Conservation (phyloP, 352 stramenopile genomes). For the Phytophthora pluvialis region DNA sequence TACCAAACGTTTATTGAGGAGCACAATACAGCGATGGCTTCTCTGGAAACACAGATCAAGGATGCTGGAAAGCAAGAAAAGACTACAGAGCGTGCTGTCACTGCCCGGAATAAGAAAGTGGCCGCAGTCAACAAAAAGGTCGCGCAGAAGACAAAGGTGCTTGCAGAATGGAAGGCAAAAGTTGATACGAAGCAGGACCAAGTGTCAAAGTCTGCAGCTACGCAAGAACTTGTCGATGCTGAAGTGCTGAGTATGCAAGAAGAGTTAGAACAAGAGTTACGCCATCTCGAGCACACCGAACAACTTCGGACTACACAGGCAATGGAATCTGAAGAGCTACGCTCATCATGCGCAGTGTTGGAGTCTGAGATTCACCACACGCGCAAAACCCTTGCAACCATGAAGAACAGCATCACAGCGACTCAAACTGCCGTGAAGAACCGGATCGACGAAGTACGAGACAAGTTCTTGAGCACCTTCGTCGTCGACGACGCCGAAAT, state of each 20-base stretch:
- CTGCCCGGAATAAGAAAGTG: constrained; percentile 31
- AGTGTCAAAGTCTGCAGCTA: constrained; percentile 25
- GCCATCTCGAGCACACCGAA: constrained; percentile 9
- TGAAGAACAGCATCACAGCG: constrained; percentile 18
- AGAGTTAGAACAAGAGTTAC: constrained; percentile 20
- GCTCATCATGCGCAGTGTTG: constrained; percentile 25
- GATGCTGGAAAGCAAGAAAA: constrained; percentile 31
- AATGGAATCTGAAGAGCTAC: constrained; percentile 30
- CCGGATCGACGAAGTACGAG: constrained; percentile 38
- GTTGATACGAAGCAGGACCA: constrained; percentile 24
- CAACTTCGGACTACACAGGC: constrained; percentile 16
- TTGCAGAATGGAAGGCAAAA: constrained; percentile 30
- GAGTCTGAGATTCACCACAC: constrained; percentile 29
- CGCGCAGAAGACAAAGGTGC: constrained; percentile 24
- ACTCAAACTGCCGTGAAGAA: constrained; percentile 43
- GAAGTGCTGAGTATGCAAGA: constrained; percentile 24
- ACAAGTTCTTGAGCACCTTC: constrained; percentile 41
- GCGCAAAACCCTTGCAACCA: constrained; percentile 3
- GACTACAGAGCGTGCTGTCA: constrained; percentile 28
- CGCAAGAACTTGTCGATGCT: constrained; percentile 28
- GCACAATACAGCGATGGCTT: constrained; percentile 25
- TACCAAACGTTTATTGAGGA: constrained; percentile 19
- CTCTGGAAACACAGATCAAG: constrained; percentile 33
- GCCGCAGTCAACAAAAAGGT: constrained; percentile 30
- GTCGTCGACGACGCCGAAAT: constrained; percentile 32